Evolutionary conservation across 31 red algal genomes (phyloP).

Genomic region (Endocladia muricata): DNA sequence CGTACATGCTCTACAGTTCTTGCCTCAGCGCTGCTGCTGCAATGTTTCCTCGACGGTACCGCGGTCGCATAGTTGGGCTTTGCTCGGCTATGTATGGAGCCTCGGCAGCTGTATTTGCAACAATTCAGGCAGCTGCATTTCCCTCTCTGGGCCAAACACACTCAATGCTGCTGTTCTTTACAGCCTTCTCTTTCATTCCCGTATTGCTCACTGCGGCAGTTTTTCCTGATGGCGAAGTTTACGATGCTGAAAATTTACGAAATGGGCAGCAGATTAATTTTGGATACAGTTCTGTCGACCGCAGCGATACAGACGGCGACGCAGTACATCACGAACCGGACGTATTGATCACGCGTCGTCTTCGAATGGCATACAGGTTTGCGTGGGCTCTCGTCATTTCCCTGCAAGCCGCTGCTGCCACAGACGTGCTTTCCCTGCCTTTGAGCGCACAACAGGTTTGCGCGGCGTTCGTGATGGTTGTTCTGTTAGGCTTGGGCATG

Average conservation of each 20-base stretch:
- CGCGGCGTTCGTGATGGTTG: not conserved
- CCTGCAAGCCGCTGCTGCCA: slow-evolving; percentile 12
- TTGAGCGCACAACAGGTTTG: not conserved
- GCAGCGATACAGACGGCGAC: too few species aligned
- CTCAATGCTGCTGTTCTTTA: slow-evolving; percentile 6
- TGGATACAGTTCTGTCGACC: too few species aligned
- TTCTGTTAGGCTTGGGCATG: slow-evolving; percentile 7
- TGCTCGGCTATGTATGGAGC: slow-evolving; percentile 36
- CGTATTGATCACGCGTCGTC: not conserved
- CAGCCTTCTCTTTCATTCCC: slow-evolving; percentile 4
- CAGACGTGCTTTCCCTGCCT: not conserved
- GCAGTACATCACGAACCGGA: too few species aligned
- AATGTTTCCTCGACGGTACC: slow-evolving; percentile 20
- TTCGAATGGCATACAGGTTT: slow-evolving; percentile 7
- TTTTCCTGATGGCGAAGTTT: slow-evolving; percentile 25
- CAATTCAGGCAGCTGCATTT: slow-evolving; percentile 46
- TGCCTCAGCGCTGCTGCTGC: slow-evolving; percentile 30
- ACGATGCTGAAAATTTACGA: not conserved
- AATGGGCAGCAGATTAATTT: too few species aligned
- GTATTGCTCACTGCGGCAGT: not conserved
- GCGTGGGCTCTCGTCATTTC: slow-evolving; percentile 10
- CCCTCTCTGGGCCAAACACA: slow-evolving; percentile 28
- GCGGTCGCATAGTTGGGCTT: slow-evolving; percentile 32
- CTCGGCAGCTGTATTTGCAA: slow-evolving; percentile 25
- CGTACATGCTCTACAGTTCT: slow-evolving; percentile 45